phyloP scores from a whole-genome alignment of 176 grass and related monocot species.

The Saccharum officinarum region DNA sequence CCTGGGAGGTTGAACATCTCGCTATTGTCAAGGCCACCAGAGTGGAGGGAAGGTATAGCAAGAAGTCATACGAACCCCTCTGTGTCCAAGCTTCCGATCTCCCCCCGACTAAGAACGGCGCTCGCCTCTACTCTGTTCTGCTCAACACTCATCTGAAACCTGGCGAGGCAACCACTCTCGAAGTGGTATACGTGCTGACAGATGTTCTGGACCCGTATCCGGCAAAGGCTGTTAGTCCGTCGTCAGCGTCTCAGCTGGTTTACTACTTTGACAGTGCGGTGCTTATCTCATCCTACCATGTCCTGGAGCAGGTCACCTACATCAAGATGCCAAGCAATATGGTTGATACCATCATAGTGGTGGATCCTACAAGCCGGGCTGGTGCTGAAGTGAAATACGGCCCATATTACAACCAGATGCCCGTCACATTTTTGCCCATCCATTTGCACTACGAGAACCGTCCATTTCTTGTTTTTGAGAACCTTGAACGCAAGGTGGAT shows the following conservation, averaged over 20 bases:
- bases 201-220: constrained; percentile 86
- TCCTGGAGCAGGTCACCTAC: constrained; percentile 60
- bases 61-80: constrained; percentile 40
- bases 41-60: constrained; percentile 59
- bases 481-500: constrained; percentile 83
- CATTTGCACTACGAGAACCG: constrained; percentile 74
- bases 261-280: constrained; percentile 76
- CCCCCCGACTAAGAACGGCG: constrained; percentile 19
- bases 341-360: constrained; percentile 70
- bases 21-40: constrained; percentile 62
- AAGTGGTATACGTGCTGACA: constrained; percentile 62
- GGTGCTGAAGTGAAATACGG: constrained; percentile 84
- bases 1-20: constrained; percentile 59
- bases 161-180: constrained; percentile 46
- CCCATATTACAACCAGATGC: constrained; percentile 48
- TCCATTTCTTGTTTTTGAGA: constrained; percentile 75
- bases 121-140: constrained; percentile 69
- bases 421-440: constrained; percentile 53
- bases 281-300: constrained; percentile 65
- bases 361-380: constrained; percentile 49
- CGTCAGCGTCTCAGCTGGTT: constrained; percentile 73
- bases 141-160: constrained; percentile 57
- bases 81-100: constrained; percentile 29
- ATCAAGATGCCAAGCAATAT: constrained; percentile 62
- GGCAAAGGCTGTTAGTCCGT: constrained; percentile 65